A percentile compares a stretch with the other conserved stretches of the same genome.
phyloP scores from a whole-genome alignment of 495 filamentous ascomycete genomes.

The Neurospora sp. region DNA sequence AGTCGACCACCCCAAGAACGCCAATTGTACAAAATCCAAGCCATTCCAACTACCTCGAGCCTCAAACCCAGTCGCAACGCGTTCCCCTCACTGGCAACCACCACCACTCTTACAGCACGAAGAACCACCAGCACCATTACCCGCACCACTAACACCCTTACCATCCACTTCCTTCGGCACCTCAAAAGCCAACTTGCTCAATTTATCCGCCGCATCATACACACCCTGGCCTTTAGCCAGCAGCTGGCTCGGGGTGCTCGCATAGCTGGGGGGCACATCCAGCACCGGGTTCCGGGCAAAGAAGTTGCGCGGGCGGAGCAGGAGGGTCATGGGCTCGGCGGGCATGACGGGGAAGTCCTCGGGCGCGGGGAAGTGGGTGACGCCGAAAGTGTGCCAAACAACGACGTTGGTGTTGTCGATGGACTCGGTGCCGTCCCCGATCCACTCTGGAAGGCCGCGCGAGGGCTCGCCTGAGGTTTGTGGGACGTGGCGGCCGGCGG shows the following conservation, averaged over 20 bases:
- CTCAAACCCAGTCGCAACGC: conserved; percentile 2
- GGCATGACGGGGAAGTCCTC: conserved; percentile 98
- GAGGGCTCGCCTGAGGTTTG: conserved; percentile 85
- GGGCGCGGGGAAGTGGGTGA: conserved; percentile 84
- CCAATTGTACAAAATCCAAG: conserved; percentile 21
- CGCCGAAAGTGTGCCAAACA: conserved; percentile 92
- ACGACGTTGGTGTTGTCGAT: conserved; percentile 85
- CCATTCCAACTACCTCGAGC: neutral
- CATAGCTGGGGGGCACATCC: conserved; percentile 77
- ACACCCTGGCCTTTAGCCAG: conserved; percentile 37
- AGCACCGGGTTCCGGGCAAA: conserved; percentile 77
- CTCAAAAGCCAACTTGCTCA: conserved; percentile 36
- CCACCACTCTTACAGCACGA: conserved; percentile 21
- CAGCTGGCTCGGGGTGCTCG: conserved; percentile 62
- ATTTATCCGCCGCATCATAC: conserved; percentile 34
- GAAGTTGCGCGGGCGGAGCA: conserved; percentile 81
- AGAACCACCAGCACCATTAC: neutral
- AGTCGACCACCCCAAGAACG: neutral
- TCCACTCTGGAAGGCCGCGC: conserved; percentile 72
- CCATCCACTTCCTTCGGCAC: conserved; percentile 21
- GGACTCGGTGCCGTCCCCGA: conserved; percentile 57
- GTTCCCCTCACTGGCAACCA: conserved; percentile 57
- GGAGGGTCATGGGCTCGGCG: conserved; percentile 66
- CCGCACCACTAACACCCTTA: conserved; percentile 4
- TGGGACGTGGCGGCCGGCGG: conserved; percentile 86